Base-by-base conservation (phyloP, 225 moss, liverwort and hornwort genomes). In the Physcomitrium patens region DNA sequence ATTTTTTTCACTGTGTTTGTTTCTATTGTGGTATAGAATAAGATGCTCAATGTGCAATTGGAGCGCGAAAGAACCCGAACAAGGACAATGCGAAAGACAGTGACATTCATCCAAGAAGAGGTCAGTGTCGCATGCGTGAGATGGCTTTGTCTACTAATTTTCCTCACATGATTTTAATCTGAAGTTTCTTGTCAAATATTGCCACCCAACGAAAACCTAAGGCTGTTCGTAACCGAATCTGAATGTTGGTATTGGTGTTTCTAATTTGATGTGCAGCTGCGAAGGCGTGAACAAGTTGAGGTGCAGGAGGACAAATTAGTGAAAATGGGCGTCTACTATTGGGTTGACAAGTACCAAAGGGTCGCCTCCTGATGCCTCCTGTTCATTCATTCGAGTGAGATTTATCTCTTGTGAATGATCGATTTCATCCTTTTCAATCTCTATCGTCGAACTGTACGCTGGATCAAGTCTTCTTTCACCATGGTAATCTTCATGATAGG, bases 341-440 rank as follows among this genome's bases (percentile, higher is more conserved):
- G 83, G 83, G 51, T 68, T 67, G 64, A 83, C 68, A 83, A 83
- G 15, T 79, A 83, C 68, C 83, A 79, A 76, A 83, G 59, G 79
- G 79, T 79, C 67, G 60, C 70, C 11, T 65, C 74, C 62, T 79
- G 22, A 65, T 61, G 62, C 78, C 44, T 71, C 69, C 43, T 65
- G 1, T 69, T 65, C 62, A 63, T 74, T 74, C 74, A 26, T 27
- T 43, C 46, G 1, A 72, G 31, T 57, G 71, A 76, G 19, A 10
- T 27, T 67, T 53, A 81, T 64, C n/a, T 74, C 42, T 68, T 3
- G 0, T 63, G 12, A 47, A 78, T 57, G 37, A 26, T 15, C 26
- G 17, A 0, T 24, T 78, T 63, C n/a, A n/a, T 59, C 31, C 57
- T 65, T 57, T 49, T 10, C 48, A 71, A 2, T 71, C 31, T 70